These are phyloP conservation scores for Fusarium begoniae DNA, from an alignment of 2,329 filamentous ascomycete genomes.

Conservation along the genomic window DNA sequence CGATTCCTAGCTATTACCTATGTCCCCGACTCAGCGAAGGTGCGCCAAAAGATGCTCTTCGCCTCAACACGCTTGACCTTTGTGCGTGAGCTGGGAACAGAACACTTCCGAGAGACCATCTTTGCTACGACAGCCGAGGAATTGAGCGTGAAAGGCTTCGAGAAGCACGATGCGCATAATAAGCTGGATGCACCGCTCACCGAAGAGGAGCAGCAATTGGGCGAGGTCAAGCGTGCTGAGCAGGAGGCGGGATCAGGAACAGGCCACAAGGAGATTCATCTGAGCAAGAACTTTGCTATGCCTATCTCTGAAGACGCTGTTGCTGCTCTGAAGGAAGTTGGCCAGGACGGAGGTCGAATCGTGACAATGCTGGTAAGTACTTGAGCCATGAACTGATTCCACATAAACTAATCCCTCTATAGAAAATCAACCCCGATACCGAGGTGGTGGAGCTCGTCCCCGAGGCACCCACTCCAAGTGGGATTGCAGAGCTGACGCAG, in stretches of 20 bases:
- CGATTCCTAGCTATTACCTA: slow-evolving; percentile 77
- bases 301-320: slow-evolving; percentile 71
- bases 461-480: slow-evolving; percentile 59
- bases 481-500: slow-evolving; percentile 65
- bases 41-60: slow-evolving; percentile 89
- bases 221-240: slow-evolving; percentile 79
- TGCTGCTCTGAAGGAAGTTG: slow-evolving; percentile 69
- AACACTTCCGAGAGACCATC: slow-evolving; percentile 80
- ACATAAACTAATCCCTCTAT: slow-evolving; percentile 12
- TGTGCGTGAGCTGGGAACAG: slow-evolving; percentile 78
- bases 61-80: slow-evolving; percentile 80
- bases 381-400: not conserved
- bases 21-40: slow-evolving; percentile 79
- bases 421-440: slow-evolving; percentile 77
- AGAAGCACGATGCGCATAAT: slow-evolving; percentile 75
- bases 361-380: slow-evolving; percentile 72
- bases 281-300: slow-evolving; percentile 66
- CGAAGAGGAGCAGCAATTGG: slow-evolving; percentile 77
- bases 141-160: slow-evolving; percentile 74
- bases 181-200: slow-evolving; percentile 75
- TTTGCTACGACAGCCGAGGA: slow-evolving; percentile 77
- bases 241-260: slow-evolving; percentile 78
- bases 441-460: slow-evolving; percentile 75
- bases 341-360: slow-evolving; percentile 57
- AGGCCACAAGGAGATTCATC: slow-evolving; percentile 64